Base-by-base conservation (phyloP, 2,329 filamentous ascomycete species). In the Colletotrichum tropicale region DNA sequence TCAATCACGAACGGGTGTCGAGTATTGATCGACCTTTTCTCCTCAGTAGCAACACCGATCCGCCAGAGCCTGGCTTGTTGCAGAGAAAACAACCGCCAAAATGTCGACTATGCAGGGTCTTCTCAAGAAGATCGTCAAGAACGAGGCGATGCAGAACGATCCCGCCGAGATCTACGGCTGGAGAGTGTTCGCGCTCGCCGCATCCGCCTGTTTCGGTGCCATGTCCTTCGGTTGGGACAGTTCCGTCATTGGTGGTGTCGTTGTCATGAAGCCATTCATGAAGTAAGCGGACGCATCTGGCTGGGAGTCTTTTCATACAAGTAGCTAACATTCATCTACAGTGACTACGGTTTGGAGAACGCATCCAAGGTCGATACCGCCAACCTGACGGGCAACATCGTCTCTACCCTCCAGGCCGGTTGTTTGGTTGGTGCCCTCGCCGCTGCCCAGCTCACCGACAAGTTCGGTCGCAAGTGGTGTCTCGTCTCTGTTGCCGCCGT, bases 161-260 rank as follows among this genome's bases (percentile, higher is more conserved):
- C 93, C 93, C n/a, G 86, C 88, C 67, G 90, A 94, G 83, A 92
- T 94, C 77, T 94, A 94, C 81, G 91, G 91, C 79, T 94, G 92
- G 92, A 89, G 92, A 76, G 91, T 93, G 15, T 93, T 91, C 78
- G 84, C 90, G 75, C 86, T 94, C 74, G 91, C 92, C 58, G 91
- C 88, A 78, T 93, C 91, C 61, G 86, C 85, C 18, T 87, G 86
- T 80, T 87, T 88, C 74, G 86, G 86, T 64, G 87, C 86, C 77
- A 87, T 87, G 84, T 88, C 93, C 64, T 94, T 94, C 77, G 93
- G 93, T 12, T 87, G 85, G 86, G 86, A 87, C 81, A 93, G 91
- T 43, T 91, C 92, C 77, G 93, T 93, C 72, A 93, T 94, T 76
- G 91, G 92, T 28, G 92, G 92, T 79, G 91, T 94, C 55, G 87